These are phyloP conservation scores for Tolypocladium pustulatum DNA, from an alignment of 2,329 filamentous ascomycete species.

Conservation along the genomic window DNA sequence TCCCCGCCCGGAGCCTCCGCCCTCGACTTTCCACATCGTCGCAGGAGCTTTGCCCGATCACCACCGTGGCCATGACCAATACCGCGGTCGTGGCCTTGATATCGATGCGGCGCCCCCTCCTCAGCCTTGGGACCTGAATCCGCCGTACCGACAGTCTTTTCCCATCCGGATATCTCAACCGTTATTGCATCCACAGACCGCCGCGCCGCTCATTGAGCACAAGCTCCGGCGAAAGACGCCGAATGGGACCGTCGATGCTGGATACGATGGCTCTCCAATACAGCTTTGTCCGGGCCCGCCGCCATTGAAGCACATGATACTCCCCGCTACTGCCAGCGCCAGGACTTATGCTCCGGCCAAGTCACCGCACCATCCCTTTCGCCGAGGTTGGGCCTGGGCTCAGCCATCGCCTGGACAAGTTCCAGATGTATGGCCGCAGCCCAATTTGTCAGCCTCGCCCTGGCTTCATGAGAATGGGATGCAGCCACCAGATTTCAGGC, in stretches of 20 bases:
- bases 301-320: conserved; percentile 71
- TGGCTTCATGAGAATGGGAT: not conserved
- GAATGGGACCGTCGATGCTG: conserved; percentile 82
- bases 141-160: conserved; percentile 15
- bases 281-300: conserved; percentile 65
- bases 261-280: conserved; percentile 75
- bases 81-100: not conserved
- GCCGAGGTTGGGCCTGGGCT: not conserved
- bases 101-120: conserved; percentile 6
- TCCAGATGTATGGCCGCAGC: not conserved
- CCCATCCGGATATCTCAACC: conserved; percentile 22
- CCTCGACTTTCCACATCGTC: conserved; percentile 27
- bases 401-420: not conserved
- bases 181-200: conserved; percentile 12
- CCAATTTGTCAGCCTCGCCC: not conserved
- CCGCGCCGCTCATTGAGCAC: conserved; percentile 19
- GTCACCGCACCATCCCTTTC: not conserved
- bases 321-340: conserved; percentile 40
- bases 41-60: conserved; percentile 9
- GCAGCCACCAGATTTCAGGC: not conserved
- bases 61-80: conserved; percentile 1
- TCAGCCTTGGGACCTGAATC: conserved; percentile 17
- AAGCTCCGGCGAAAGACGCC: conserved; percentile 86
- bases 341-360: conserved; percentile 7
- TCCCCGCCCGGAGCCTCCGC: conserved; percentile 36